These are phyloP conservation scores for Gilbertella persicaria DNA, from an alignment of 371 early-diverging fungal genomes.

Conservation along the genomic window DNA sequence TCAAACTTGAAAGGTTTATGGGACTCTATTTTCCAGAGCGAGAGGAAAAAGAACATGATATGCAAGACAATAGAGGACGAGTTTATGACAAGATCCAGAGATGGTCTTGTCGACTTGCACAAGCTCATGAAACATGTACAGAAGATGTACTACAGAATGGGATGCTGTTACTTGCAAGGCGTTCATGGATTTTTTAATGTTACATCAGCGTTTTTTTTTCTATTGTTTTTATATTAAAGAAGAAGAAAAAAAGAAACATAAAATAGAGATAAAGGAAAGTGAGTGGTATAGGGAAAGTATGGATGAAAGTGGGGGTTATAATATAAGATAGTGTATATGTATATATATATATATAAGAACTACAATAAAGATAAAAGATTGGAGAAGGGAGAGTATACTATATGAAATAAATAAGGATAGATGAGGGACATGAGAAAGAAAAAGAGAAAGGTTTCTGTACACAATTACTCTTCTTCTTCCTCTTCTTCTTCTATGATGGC, in stretches of 20 bases:
- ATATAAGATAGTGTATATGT: no score
- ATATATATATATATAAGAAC: no score
- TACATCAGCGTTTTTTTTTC: no score
- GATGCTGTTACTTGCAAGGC: not conserved
- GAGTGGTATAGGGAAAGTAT: no score
- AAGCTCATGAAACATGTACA: not conserved
- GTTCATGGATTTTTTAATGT: not conserved
- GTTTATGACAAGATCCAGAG: not conserved
- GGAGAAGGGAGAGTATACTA: not conserved
- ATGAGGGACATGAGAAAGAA: not conserved
- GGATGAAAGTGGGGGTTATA: no score
- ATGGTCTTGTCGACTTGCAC: not conserved
- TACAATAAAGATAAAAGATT: no score
- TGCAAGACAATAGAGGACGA: not conserved
- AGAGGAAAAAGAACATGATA: not conserved
- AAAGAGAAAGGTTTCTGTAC: not conserved
- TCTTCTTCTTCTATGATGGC: conserved; percentile 69
- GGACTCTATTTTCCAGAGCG: not conserved
- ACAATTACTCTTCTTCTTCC: conserved; percentile 62
- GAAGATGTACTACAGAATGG: not conserved
- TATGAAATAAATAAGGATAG: not conserved
- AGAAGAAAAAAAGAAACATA: no score
- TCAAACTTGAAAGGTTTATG: not conserved
- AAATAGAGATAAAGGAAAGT: no score
- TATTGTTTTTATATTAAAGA: no score